A percentile compares a stretch with the other conserved stretches of the same genome.
phyloP scores from a whole-genome alignment of 192 early-diverging fungal species.

The Geranomyces variabilis region DNA sequence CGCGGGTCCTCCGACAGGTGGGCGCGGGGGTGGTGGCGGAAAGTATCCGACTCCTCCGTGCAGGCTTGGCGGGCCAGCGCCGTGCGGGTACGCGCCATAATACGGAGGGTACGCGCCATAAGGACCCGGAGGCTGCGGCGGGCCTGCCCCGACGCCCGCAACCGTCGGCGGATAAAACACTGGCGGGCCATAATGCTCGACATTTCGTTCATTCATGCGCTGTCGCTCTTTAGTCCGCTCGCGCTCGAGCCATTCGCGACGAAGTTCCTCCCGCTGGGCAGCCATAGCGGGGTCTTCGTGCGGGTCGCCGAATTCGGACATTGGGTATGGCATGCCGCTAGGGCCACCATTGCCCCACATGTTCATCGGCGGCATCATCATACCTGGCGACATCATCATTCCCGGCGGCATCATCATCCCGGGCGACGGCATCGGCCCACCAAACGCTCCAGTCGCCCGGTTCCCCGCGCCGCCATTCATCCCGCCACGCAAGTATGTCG shows the following conservation, averaged over 20 bases:
- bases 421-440: conserved; percentile 10
- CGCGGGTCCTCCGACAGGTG: background rate
- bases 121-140: background rate
- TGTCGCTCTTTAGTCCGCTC: conserved; percentile 34
- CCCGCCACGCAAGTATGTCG: conserved; percentile 29
- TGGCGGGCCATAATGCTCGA: conserved; percentile 18
- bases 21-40: background rate
- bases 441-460: conserved; percentile 5
- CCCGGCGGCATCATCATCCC: conserved; percentile 26
- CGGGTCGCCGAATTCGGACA: conserved; percentile 29
- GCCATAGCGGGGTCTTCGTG: conserved; percentile 31
- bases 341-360: background rate
- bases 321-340: conserved; percentile 20
- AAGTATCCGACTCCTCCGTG: no score
- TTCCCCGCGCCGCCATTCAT: background rate
- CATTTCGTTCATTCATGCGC: conserved; percentile 24
- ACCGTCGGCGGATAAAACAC: conserved; percentile 20
- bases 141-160: background rate
- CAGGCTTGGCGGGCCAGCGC: background rate
- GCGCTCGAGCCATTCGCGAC: conserved; percentile 26
- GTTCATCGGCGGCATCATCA: conserved; percentile 14
- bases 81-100: background rate
- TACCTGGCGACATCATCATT: conserved; percentile 7
- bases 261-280: conserved; percentile 27
- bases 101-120: background rate